These are phyloP conservation scores for Elsinoe perseae DNA, from an alignment of 2,329 filamentous ascomycete genomes.

Conservation along the genomic window DNA sequence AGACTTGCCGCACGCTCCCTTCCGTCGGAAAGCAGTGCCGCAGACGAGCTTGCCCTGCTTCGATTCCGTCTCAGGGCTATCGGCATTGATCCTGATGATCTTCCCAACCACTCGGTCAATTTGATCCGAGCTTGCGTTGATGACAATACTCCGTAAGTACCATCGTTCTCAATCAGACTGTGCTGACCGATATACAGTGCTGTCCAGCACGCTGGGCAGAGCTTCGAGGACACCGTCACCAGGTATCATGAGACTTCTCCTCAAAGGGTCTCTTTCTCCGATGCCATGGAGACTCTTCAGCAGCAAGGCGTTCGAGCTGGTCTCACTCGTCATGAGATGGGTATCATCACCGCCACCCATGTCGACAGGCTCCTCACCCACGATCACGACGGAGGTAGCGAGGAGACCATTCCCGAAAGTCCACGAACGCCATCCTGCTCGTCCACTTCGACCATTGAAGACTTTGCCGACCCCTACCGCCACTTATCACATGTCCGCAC, in stretches of 20 bases:
- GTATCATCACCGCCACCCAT: conserved; percentile 1
- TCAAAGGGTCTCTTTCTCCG: background rate
- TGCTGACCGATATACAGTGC: background rate
- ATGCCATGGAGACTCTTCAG: background rate
- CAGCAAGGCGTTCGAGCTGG: background rate
- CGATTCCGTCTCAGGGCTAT: background rate
- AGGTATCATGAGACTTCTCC: background rate
- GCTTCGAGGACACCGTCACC: background rate
- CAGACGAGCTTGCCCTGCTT: background rate
- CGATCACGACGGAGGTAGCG: background rate
- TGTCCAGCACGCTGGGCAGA: background rate
- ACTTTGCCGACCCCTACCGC: conserved; percentile 34
- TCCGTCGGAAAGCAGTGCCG: no score
- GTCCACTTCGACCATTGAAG: background rate
- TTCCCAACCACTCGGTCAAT: background rate
- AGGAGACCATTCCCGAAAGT: background rate
- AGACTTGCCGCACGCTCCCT: no score
- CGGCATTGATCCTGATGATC: background rate
- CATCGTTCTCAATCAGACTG: background rate
- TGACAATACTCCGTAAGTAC: background rate
- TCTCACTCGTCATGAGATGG: background rate
- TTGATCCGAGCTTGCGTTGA: background rate
- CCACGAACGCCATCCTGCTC: background rate
- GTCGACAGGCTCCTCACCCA: conserved; percentile 1
- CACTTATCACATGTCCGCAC: background rate